Evolutionary conservation across 805 yeast genomes (phyloP).

Genomic region (Candida saitoana): DNA sequence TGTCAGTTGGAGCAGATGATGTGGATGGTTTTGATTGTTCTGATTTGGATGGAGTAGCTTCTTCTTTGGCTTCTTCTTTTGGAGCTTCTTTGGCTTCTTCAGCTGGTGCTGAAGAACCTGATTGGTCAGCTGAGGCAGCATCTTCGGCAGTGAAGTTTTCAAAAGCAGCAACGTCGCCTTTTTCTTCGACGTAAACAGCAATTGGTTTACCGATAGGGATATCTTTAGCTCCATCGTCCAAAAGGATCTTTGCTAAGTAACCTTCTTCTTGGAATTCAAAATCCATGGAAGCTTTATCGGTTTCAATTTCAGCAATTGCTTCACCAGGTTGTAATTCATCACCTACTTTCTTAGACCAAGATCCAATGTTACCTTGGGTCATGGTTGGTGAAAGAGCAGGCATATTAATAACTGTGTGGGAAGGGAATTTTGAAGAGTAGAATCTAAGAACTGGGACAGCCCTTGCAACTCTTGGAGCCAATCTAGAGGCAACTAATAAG

Average conservation of each 20-base stretch:
- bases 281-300: slow-evolving; percentile 98
- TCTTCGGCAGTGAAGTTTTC: slow-evolving; percentile 79
- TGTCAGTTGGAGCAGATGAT: slow-evolving; percentile 45
- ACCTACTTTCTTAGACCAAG: slow-evolving; percentile 88
- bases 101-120: slow-evolving; percentile 34
- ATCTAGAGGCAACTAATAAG: slow-evolving; percentile 32
- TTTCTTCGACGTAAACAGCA: slow-evolving; percentile 92
- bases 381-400: slow-evolving; percentile 99
- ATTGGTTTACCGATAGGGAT: slow-evolving; percentile 93
- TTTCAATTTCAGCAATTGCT: slow-evolving; percentile 92
- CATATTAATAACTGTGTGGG: slow-evolving; percentile 89
- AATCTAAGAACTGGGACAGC: slow-evolving; percentile 29
- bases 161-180: slow-evolving; percentile 81
- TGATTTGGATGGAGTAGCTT: slow-evolving; percentile 21
- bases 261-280: slow-evolving; percentile 98
- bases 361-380: slow-evolving; percentile 91
- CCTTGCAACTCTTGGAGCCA: slow-evolving; percentile 15
- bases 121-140: slow-evolving; percentile 53
- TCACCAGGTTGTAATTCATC: slow-evolving; percentile 90
- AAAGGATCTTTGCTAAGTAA: slow-evolving; percentile 77
- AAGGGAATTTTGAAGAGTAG: slow-evolving; percentile 57
- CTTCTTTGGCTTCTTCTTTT: slow-evolving; percentile 21
- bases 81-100: slow-evolving; percentile 28
- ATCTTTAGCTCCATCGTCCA: slow-evolving; percentile 83
- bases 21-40: slow-evolving; percentile 21